Base-by-base conservation (phyloP, 2,329 filamentous ascomycete species). In the Aspergillus arachidicola region DNA sequence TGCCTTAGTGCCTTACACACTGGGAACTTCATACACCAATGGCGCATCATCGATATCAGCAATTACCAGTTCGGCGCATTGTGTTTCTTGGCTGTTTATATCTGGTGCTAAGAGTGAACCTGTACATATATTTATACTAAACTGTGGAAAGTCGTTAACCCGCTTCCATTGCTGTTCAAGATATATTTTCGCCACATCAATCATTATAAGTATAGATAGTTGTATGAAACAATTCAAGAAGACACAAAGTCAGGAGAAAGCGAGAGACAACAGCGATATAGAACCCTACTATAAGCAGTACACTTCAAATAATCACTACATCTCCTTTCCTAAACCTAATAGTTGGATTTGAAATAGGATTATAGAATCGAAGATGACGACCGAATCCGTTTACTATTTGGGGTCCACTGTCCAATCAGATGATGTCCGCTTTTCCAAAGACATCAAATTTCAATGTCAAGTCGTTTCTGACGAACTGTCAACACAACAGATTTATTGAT, bases 1-100 rank as follows among this genome's bases (percentile, higher is more conserved):
- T 63, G 67, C 68, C 69, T 73, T 53, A 71, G 69, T 66, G n/a
- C n/a, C n/a, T n/a, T n/a, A n/a, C 69, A 64, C 0, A 64, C 0
- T 19, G 16, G 3, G 16, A 7, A 41, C 7, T 38, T 38, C 38
- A n/a, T 41, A 9, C 34, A 6, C 14, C 34, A 16, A 16, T 36
- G 12, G 14, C 38, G 7, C 16, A 41, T 41, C 38, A 41, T 41
- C 2, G 19, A 9, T 10, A 41, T 41, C 38, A 41, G 19, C 38
- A 19, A n/a, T 41, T 36, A 14, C 14, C 34, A 41, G 19, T 41
- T 41, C 34, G 38, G 38, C 38, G 14, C 19, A 41, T 19, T 41
- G 19, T 10, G 12, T n/a, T 19, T 7, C 16, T 19, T 19, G 1
- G 38, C 9, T 19, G 16, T 41, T 41, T 3, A 9, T 2, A 41